Conservation (phyloP, 495 filamentous ascomycete genomes). For the Daldinia vernicosa region DNA sequence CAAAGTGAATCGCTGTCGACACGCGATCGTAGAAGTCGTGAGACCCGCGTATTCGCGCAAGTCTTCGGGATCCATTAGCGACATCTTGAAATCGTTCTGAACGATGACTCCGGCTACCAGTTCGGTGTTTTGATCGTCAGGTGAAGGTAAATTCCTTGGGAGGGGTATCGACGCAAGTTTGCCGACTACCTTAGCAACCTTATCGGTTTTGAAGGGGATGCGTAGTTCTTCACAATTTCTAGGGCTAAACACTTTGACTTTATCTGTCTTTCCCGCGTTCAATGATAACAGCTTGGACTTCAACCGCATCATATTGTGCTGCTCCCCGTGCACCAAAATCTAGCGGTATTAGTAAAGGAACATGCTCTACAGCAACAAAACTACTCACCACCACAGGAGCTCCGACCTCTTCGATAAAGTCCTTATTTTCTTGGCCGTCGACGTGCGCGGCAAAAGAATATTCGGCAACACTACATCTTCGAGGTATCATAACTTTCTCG, state of each 20-base stretch:
- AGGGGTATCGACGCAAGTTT: slow-evolving; percentile 85
- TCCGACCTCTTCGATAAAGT: slow-evolving; percentile 91
- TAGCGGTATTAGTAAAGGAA: slow-evolving; percentile 49
- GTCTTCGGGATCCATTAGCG: slow-evolving; percentile 95
- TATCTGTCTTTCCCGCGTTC: slow-evolving; percentile 78
- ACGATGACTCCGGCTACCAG: slow-evolving; percentile 90
- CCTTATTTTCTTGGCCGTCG: slow-evolving; percentile 91
- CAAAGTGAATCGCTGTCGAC: slow-evolving; percentile 86
- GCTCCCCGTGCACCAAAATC: slow-evolving; percentile 97
- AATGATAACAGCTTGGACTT: slow-evolving; percentile 93
- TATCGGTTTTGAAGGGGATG: slow-evolving; percentile 95
- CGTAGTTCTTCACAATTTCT: slow-evolving; percentile 94
- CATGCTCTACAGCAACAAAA: background rate
- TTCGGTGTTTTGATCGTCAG: slow-evolving; percentile 49
- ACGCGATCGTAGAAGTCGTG: slow-evolving; percentile 90
- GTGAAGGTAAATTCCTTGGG: slow-evolving; percentile 51
- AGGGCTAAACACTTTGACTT: slow-evolving; percentile 90
- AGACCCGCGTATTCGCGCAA: slow-evolving; percentile 94
- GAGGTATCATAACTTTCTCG: slow-evolving; percentile 89
- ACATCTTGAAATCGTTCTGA: slow-evolving; percentile 96
- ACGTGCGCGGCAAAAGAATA: slow-evolving; percentile 96
- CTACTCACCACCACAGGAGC: slow-evolving; percentile 88
- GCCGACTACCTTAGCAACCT: slow-evolving; percentile 94
- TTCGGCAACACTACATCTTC: slow-evolving; percentile 90
- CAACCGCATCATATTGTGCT: slow-evolving; percentile 96